These are phyloP conservation scores for Rhodotorula paludigena DNA, from an alignment of 768 basidiomycete genomes.

Conservation along the genomic window DNA sequence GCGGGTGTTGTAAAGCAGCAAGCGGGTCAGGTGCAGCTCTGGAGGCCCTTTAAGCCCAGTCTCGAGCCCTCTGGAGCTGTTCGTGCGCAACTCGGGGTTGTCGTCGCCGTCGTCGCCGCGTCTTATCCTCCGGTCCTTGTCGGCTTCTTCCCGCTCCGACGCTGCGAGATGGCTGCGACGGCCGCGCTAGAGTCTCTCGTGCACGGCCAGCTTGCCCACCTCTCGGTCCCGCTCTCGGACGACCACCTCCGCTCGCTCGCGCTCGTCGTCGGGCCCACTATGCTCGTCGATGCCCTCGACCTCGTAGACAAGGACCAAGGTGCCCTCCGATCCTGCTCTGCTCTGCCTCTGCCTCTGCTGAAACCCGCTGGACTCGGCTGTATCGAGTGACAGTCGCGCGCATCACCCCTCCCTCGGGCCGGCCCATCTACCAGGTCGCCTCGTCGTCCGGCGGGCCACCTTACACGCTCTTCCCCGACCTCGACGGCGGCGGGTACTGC, in stretches of 20 bases:
- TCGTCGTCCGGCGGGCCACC: not conserved
- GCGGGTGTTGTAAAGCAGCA: no score
- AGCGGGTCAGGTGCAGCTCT: no score
- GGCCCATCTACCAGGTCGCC: slow-evolving; percentile 22
- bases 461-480: slow-evolving; percentile 23
- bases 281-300: slow-evolving; percentile 26
- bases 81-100: no score
- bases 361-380: not conserved
- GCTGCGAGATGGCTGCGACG: no score
- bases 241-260: slow-evolving; percentile 12
- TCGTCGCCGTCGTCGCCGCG: no score
- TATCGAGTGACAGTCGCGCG: slow-evolving; percentile 11
- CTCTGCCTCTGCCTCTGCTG: not conserved
- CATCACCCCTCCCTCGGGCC: slow-evolving; percentile 10
- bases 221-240: slow-evolving; percentile 8
- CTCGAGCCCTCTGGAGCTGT: no score
- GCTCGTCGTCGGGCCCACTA: not conserved
- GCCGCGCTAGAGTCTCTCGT: no score
- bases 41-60: no score
- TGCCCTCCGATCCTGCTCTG: no score
- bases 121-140: no score
- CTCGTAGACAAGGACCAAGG: slow-evolving; percentile 25
- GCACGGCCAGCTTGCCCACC: not conserved
- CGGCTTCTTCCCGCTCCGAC: no score
- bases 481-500: slow-evolving; percentile 19